These are phyloP conservation scores for Cymbidium sinense DNA, from an alignment of 106 monocot genomes.

Conservation along the genomic window DNA sequence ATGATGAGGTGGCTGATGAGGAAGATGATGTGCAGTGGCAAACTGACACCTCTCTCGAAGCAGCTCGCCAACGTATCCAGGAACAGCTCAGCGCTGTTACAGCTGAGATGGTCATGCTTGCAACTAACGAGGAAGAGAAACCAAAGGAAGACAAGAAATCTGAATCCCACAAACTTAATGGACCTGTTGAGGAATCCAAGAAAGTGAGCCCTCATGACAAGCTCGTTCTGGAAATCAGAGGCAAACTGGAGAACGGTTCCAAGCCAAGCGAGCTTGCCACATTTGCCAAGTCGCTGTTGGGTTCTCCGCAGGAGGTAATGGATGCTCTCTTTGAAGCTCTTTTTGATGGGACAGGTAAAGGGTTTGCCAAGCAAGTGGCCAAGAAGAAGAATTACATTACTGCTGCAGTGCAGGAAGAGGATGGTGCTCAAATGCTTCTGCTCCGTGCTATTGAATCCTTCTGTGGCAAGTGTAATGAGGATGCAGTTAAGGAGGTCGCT, in stretches of 20 bases:
- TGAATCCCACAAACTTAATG: background rate
- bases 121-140: slow-evolving; percentile 25
- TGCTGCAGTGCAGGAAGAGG: slow-evolving; percentile 36
- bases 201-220: background rate
- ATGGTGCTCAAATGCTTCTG: slow-evolving; percentile 46
- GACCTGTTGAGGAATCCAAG: background rate
- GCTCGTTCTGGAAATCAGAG: slow-evolving; percentile 47
- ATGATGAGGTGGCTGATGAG: slow-evolving; percentile 10
- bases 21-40: slow-evolving; percentile 69
- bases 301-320: slow-evolving; percentile 38
- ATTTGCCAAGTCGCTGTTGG: slow-evolving; percentile 11
- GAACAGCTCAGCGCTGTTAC: slow-evolving; percentile 66
- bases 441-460: slow-evolving; percentile 55
- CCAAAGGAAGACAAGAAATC: slow-evolving; percentile 11
- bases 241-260: slow-evolving; percentile 26
- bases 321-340: slow-evolving; percentile 55
- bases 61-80: slow-evolving; percentile 56
- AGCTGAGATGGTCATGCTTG: slow-evolving; percentile 79
- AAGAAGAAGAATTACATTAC: slow-evolving; percentile 52
- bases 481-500: slow-evolving; percentile 69
- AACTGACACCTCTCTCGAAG: slow-evolving; percentile 64
- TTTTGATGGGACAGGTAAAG: slow-evolving; percentile 65
- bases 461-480: slow-evolving; percentile 32
- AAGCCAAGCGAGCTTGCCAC: slow-evolving; percentile 33
- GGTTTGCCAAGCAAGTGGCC: slow-evolving; percentile 65